Base-by-base conservation (phyloP, 306 rosid genomes). In the Delonix regia region DNA sequence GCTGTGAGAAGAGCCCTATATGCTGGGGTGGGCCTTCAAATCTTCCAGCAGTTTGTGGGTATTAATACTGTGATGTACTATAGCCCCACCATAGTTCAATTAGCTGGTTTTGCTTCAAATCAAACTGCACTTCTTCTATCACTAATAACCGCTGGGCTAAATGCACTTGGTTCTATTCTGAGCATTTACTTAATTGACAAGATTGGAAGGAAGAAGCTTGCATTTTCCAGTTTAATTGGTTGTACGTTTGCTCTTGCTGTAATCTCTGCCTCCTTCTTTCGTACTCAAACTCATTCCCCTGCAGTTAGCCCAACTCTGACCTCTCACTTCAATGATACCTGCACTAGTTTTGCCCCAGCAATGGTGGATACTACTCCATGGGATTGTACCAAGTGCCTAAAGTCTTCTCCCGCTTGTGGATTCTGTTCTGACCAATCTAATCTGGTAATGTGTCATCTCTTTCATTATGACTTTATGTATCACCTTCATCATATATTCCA, bases 11-110 rank as follows among this genome's bases (percentile, higher is more conserved):
- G 89, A 79, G 92, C 87, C 27, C 56, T 88, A 5, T 48, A 81
- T 67, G 90, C 90, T 7, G 94, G 92, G 16, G 85, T 88, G 81
- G 94, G 94, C 9, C 92, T 88, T 19, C 94, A 88, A 78, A 75
- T 90, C 0, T 87, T 87, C 75, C 94, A 90, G 27, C 92, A 90
- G 24, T 90, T 86, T 74, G 90, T 88, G 16, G 94, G 92, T 10
- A 88, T 90, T 45, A 90, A 90, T 42, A 88, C 88, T 4, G 92
- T 90, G 0, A 86, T 88, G 92, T 86, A 90, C 80, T 90, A 83
- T 63, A 90, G 94, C 30, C 90, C 94, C 18, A 75, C 92, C 48
- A 88, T 90, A 11, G 66, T 90, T 48, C 90, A 90, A 41, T 36
- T 90, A 5, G 92, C 90, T 0, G 92, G 94, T 16, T 69, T 85